These are phyloP conservation scores for Neocatenulostroma microsporum DNA, from an alignment of 2,329 filamentous ascomycete genomes.

Conservation along the genomic window DNA sequence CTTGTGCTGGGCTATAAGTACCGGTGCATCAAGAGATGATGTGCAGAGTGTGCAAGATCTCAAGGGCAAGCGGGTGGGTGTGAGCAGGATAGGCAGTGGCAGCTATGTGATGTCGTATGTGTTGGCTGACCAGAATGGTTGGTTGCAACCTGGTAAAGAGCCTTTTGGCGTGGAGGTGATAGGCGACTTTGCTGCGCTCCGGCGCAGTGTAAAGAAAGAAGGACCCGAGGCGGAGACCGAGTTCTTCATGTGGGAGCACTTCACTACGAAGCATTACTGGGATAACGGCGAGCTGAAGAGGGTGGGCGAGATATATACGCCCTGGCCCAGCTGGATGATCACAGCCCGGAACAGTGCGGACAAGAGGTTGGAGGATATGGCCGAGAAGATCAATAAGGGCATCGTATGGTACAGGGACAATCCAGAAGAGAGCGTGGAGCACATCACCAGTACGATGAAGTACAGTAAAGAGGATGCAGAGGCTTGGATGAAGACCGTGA, in stretches of 20 bases:
- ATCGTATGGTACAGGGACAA: constrained; percentile 69
- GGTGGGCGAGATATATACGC: constrained; percentile 92
- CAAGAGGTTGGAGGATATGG: constrained; percentile 56
- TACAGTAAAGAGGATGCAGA: constrained; percentile 80
- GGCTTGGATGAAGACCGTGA: constrained; percentile 85
- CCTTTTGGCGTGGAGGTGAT: constrained; percentile 62
- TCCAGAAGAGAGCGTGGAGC: constrained; percentile 66
- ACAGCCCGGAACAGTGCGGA: constrained; percentile 48
- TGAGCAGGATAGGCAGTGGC: constrained; percentile 79
- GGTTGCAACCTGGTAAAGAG: constrained; percentile 53
- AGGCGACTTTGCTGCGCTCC: constrained; percentile 65
- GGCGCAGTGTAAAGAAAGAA: constrained; percentile 50
- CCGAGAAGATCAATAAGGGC: constrained; percentile 68
- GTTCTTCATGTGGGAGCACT: constrained; percentile 99
- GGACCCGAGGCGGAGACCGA: constrained; percentile 57
- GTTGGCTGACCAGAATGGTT: constrained; percentile 78
- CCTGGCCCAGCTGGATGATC: constrained; percentile 97
- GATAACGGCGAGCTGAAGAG: constrained; percentile 77
- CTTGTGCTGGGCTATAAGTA: constrained; percentile 91
- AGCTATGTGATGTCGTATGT: constrained; percentile 96
- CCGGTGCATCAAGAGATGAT: constrained; percentile 61
- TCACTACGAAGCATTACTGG: constrained; percentile 91
- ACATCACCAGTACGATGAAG: constrained; percentile 74
- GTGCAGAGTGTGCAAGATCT: constrained; percentile 61
- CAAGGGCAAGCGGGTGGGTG: constrained; percentile 68